These are phyloP conservation scores for Gelatoporia subvermispora DNA, from an alignment of 768 basidiomycete species.

Conservation along the genomic window DNA sequence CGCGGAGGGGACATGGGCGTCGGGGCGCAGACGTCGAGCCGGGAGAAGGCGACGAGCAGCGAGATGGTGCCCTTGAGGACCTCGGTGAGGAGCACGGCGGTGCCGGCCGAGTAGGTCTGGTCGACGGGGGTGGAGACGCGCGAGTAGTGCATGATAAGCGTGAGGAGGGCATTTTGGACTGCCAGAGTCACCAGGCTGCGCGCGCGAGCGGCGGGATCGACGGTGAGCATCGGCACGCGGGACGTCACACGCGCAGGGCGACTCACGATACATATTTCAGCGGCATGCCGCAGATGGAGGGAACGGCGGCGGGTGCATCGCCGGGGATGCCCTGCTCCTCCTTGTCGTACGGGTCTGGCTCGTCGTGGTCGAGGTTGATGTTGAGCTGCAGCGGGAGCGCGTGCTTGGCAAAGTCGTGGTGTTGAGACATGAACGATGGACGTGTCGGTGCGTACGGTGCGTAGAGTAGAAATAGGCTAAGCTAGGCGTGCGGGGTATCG, in stretches of 20 bases:
- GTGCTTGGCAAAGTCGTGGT: slow-evolving; percentile 14
- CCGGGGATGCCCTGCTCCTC: slow-evolving; percentile 37
- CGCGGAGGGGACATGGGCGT: slow-evolving; percentile 25
- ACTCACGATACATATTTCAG: slow-evolving; percentile 61
- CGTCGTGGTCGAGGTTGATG: slow-evolving; percentile 15
- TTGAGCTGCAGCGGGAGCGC: slow-evolving; percentile 16
- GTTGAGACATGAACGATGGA: slow-evolving; percentile 23
- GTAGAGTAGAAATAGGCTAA: slow-evolving; percentile 5
- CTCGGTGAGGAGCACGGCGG: slow-evolving; percentile 92
- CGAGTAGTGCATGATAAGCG: slow-evolving; percentile 96
- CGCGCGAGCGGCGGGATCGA: neutral
- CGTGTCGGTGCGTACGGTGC: too few relatives aligned
- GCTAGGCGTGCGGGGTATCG: slow-evolving; percentile 14
- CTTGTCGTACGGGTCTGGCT: slow-evolving; percentile 18
- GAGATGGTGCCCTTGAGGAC: slow-evolving; percentile 90
- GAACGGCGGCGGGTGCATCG: slow-evolving; percentile 34
- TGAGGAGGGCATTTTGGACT: slow-evolving; percentile 85
- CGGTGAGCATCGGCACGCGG: slow-evolving; percentile 1
- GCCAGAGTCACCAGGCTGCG: slow-evolving; percentile 78
- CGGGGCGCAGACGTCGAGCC: slow-evolving; percentile 40
- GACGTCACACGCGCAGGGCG: slow-evolving; percentile 1
- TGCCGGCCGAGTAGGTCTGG: slow-evolving; percentile 84
- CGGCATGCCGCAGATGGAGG: slow-evolving; percentile 63
- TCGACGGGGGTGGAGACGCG: slow-evolving; percentile 75
- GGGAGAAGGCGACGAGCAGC: slow-evolving; percentile 71